Conservation (phyloP, 371 early-diverging fungal species). For the Smittium mucronatum region DNA sequence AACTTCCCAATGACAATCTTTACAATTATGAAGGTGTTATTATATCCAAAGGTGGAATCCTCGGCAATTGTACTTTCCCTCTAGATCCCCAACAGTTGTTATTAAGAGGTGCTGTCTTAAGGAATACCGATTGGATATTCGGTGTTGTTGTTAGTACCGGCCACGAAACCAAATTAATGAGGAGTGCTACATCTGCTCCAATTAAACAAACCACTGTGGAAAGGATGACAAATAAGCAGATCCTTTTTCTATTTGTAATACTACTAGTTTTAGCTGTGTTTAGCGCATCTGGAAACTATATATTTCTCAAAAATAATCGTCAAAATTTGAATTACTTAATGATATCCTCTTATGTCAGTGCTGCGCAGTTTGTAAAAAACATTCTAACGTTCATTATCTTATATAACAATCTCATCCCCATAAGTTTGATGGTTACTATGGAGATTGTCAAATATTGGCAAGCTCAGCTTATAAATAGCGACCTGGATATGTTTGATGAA, state of each 20-base stretch:
- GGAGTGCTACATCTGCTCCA: slow-evolving; percentile 69
- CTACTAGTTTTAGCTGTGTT: slow-evolving; percentile 69
- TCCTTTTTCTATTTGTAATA: slow-evolving; percentile 78
- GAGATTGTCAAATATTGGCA: slow-evolving; percentile 78
- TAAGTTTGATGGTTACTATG: slow-evolving; percentile 85
- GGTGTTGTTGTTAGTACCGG: slow-evolving; percentile 77
- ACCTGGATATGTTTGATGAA: slow-evolving; percentile 79
- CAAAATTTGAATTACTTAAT: slow-evolving; percentile 28
- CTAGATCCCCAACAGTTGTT: slow-evolving; percentile 71
- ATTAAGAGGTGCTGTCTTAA: slow-evolving; percentile 66
- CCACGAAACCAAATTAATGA: slow-evolving; percentile 81
- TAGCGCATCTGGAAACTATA: slow-evolving; percentile 64
- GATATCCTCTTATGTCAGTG: slow-evolving; percentile 18
- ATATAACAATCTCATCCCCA: slow-evolving; percentile 84
- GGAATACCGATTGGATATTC: slow-evolving; percentile 78
- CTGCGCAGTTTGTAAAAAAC: slow-evolving; percentile 35
- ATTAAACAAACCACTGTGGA: slow-evolving; percentile 69
- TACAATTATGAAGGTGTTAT: slow-evolving; percentile 77
- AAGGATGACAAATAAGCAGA: slow-evolving; percentile 82
- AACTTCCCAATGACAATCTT: slow-evolving; percentile 74
- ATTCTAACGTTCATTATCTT: slow-evolving; percentile 78
- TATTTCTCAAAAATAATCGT: slow-evolving; percentile 36
- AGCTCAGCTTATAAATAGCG: slow-evolving; percentile 62
- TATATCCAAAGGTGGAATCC: slow-evolving; percentile 35
- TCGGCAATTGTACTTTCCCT: slow-evolving; percentile 42